A percentile compares a stretch with the other conserved stretches of the same genome.
phyloP scores from a whole-genome alignment of 75 land plant genomes.

The Pinus tabuliformis region DNA sequence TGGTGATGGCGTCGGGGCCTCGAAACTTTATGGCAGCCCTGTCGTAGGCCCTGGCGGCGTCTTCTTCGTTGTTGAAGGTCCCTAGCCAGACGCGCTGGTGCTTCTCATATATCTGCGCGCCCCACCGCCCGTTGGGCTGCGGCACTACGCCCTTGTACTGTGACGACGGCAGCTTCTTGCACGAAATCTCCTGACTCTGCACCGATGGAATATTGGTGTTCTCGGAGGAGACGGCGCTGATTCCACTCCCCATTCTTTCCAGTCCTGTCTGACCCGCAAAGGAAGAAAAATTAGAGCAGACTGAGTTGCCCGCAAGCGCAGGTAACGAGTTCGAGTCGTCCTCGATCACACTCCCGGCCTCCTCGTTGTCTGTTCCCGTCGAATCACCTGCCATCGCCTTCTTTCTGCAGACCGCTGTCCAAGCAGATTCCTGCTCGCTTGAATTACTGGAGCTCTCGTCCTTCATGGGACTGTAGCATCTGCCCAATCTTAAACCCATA shows the following conservation, averaged over 20 bases:
- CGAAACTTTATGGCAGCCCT: slow-evolving; percentile 43
- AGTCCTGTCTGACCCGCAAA: neutral
- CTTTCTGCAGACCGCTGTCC: no score
- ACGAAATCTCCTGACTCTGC: neutral
- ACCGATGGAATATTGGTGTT: neutral
- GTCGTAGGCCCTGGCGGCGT: no score
- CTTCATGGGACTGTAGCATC: no score
- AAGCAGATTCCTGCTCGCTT: no score
- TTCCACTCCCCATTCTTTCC: neutral
- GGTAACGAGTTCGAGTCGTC: neutral
- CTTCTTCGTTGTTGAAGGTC: slow-evolving; percentile 66
- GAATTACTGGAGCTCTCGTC: no score
- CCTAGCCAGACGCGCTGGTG: slow-evolving; percentile 73
- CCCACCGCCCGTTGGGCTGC: slow-evolving; percentile 93
- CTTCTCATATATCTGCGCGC: slow-evolving; percentile 88
- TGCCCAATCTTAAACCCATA: no score
- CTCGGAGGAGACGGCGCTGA: neutral
- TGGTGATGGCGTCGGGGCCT: slow-evolving; percentile 81
- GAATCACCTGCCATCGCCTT: no score
- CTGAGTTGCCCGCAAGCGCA: neutral
- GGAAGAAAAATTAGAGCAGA: neutral
- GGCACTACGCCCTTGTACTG: slow-evolving; percentile 54
- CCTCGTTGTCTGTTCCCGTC: neutral
- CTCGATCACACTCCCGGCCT: neutral
- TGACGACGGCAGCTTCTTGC: slow-evolving; percentile 13